Evolutionary conservation across 176 grass and related monocot genomes (phyloP).

Genomic region (Aegilops longissima): DNA sequence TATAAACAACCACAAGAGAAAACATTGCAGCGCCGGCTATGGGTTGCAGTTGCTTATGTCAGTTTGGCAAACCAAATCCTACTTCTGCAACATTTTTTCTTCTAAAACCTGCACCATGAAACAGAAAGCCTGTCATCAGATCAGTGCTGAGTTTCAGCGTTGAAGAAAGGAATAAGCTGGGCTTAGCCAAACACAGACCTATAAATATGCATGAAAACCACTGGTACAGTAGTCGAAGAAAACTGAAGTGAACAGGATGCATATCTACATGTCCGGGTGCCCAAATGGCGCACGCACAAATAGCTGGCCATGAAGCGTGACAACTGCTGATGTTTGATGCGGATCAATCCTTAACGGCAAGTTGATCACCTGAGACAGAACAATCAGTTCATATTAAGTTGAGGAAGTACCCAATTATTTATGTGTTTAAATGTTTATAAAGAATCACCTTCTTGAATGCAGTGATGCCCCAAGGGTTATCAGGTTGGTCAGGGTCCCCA

Average conservation of each 20-base stretch:
- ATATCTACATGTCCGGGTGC: slow-evolving; percentile 60
- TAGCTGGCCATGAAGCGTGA: slow-evolving; percentile 94
- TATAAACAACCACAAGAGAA: slow-evolving; percentile 32
- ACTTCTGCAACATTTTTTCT: slow-evolving; percentile 31
- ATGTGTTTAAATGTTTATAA: not conserved
- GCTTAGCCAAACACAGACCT: slow-evolving; percentile 16
- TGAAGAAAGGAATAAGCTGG: not conserved
- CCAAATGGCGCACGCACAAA: slow-evolving; percentile 95
- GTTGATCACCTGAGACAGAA: slow-evolving; percentile 72
- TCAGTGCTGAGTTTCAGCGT: not conserved
- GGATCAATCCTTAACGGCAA: slow-evolving; percentile 94
- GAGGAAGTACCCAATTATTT: slow-evolving; percentile 10
- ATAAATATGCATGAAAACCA: slow-evolving; percentile 33
- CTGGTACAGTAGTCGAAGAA: slow-evolving; percentile 13
- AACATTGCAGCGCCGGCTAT: slow-evolving; percentile 20
- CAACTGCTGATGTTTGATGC: slow-evolving; percentile 94
- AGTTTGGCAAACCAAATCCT: slow-evolving; percentile 42
- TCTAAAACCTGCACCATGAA: slow-evolving; percentile 32
- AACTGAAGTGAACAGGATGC: slow-evolving; percentile 28
- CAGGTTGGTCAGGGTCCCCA: slow-evolving; percentile 83
- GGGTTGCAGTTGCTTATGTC: slow-evolving; percentile 12
- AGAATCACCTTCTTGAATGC: slow-evolving; percentile 83
- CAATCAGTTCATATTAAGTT: slow-evolving; percentile 8
- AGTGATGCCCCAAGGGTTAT: slow-evolving; percentile 98
- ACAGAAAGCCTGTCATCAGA: slow-evolving; percentile 25